A percentile compares a stretch with the other conserved stretches of the same genome.
These are phyloP conservation scores for Leishmania arabica DNA, from an alignment of 208 protist species.

Conservation along the genomic window DNA sequence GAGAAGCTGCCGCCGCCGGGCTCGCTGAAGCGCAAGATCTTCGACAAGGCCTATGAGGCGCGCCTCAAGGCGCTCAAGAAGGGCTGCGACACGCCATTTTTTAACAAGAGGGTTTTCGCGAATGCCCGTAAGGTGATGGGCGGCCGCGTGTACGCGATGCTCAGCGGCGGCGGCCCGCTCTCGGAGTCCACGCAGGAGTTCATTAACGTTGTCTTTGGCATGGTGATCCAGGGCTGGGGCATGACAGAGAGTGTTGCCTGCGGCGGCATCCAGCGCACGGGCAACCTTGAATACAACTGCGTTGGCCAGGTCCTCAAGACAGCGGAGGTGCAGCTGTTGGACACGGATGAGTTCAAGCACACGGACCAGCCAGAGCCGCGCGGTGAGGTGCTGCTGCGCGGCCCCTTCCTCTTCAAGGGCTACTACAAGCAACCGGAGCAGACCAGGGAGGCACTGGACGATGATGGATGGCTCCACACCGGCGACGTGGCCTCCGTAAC, in stretches of 20 bases:
- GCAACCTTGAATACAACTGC: slow-evolving; percentile 68
- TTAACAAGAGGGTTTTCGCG: slow-evolving; percentile 79
- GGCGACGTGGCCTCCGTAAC: slow-evolving; percentile 82
- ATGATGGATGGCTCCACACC: slow-evolving; percentile 88
- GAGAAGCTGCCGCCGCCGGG: slow-evolving; percentile 55
- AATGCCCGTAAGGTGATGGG: slow-evolving; percentile 61
- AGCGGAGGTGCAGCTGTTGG: slow-evolving; percentile 90
- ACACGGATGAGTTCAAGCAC: slow-evolving; percentile 85
- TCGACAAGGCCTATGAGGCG: slow-evolving; percentile 62
- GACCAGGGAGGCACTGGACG: slow-evolving; percentile 77
- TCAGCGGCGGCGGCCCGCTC: slow-evolving; percentile 84
- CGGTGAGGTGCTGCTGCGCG: slow-evolving; percentile 81
- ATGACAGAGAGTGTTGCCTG: slow-evolving; percentile 85
- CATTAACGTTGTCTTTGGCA: slow-evolving; percentile 80
- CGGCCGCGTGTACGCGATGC: slow-evolving; percentile 67
- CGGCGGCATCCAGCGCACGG: slow-evolving; percentile 57
- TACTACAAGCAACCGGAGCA: slow-evolving; percentile 90
- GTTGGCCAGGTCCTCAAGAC: slow-evolving; percentile 74
- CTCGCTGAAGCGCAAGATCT: slow-evolving; percentile 64
- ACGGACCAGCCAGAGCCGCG: slow-evolving; percentile 70
- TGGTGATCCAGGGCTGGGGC: slow-evolving; percentile 87
- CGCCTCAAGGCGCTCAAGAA: slow-evolving; percentile 71
- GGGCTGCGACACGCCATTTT: slow-evolving; percentile 80
- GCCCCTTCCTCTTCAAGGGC: slow-evolving; percentile 77
- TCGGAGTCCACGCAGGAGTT: slow-evolving; percentile 78